Conservation (phyloP, 2,329 filamentous ascomycete genomes). For the Pyrenochaeta sp. region DNA sequence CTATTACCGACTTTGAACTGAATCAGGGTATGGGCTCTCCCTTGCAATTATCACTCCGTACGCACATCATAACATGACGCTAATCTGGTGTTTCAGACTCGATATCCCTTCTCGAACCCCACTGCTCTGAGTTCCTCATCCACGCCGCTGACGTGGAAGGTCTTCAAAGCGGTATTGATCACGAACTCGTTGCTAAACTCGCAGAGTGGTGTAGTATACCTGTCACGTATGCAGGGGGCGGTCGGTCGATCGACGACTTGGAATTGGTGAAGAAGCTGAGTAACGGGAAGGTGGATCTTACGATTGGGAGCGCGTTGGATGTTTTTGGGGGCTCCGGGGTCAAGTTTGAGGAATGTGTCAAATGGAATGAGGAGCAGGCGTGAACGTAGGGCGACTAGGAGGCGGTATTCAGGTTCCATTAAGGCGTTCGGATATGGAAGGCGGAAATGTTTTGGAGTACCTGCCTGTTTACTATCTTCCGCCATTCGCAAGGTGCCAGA, state of each 20-base stretch:
- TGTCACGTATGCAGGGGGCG: constrained; percentile 96
- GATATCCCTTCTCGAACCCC: constrained; percentile 82
- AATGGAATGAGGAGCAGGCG: constrained; percentile 72
- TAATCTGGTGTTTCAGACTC: no score
- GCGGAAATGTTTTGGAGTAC: no score
- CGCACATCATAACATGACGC: no score
- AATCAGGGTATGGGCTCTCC: constrained; percentile 73
- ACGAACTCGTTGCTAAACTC: constrained; percentile 78
- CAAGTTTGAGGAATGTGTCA: constrained; percentile 85
- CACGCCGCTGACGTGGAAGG: constrained; percentile 98
- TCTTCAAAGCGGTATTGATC: constrained; percentile 88
- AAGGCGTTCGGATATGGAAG: neutral
- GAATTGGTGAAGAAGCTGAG: constrained; percentile 83
- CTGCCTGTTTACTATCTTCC: no score
- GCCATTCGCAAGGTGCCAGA: no score
- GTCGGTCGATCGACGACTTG: constrained; percentile 80
- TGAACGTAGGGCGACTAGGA: neutral
- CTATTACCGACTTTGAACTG: constrained; percentile 94
- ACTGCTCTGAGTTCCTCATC: constrained; percentile 96
- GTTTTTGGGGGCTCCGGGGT: constrained; percentile 92
- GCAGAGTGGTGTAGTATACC: constrained; percentile 90
- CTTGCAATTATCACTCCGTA: no score
- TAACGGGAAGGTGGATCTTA: constrained; percentile 84
- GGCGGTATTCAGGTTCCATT: neutral
- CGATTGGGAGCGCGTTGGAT: constrained; percentile 94